Base-by-base conservation (phyloP, 768 basidiomycete species). In the Boletus patriciae region DNA sequence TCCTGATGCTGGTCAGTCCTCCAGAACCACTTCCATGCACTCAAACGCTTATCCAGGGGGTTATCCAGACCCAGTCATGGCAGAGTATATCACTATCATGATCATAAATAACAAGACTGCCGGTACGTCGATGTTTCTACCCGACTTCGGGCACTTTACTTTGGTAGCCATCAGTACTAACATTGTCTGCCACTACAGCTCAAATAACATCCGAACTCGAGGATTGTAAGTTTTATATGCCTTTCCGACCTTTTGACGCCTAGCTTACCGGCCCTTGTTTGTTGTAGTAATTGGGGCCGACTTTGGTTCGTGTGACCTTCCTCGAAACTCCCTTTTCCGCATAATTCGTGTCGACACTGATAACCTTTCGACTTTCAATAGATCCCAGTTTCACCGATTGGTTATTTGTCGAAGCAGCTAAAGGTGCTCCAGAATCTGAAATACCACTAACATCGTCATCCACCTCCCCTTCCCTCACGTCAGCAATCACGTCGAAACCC, bases 81-180 rank as follows among this genome's bases (percentile, higher is more conserved):
- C 92, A 3, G 93, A 95, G 72, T 95, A 93, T 66, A 92, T 94
- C 55, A 92, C 90, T 19, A 95, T 95, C 57, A 94, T 95, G 93
- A 83, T 95, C 46, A 93, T 94, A 62, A 95, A 95, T 69, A 90
- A 90, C 73, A 95, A 94, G 78, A 86, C 88, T 55, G 73, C 83
- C 60, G 82, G 90, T 87, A 63, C 34, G 85, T 75, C 43, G 16
- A 42, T 31, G 37, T 16, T 55, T 25, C 38, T 40, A 29, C 27
- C 12, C 37, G 21, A n/a, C 29, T 19, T 19, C n/a, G 23, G 25
- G 36, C 19, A 48, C 37, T 34, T 31, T 31, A 29, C 21, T 19
- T 31, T 33, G 16, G 21, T 9, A 15, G n/a, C n/a, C 23, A 29
- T 46, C 29, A 27, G 31, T 44, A 41, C 58, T 67, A 18, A 61